These are phyloP conservation scores for Chalciporus pseudorubinellus DNA, from an alignment of 768 basidiomycete genomes.

Conservation along the genomic window DNA sequence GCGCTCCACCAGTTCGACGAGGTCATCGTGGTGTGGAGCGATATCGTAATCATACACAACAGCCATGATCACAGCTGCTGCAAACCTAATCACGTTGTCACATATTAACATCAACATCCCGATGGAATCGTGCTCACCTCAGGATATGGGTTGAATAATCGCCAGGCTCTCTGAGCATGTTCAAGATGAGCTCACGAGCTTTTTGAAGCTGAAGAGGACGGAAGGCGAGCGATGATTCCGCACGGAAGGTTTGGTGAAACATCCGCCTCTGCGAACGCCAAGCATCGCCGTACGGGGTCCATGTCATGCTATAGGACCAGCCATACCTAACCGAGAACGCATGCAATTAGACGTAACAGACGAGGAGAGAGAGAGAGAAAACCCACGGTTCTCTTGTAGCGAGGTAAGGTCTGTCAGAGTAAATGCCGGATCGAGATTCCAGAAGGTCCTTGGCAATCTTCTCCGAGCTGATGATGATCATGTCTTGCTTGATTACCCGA, in stretches of 20 bases:
- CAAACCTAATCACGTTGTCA: conserved; percentile 20
- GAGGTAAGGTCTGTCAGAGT: conserved; percentile 4
- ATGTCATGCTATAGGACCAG: conserved; percentile 19
- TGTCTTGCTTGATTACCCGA: not conserved
- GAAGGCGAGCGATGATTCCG: conserved; percentile 13
- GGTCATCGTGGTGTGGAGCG: conserved; percentile 34
- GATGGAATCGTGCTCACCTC: not conserved
- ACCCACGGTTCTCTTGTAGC: not conserved
- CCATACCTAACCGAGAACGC: conserved; percentile 12
- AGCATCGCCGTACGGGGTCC: conserved; percentile 17
- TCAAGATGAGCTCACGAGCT: conserved; percentile 13
- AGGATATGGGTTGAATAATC: conserved; percentile 7
- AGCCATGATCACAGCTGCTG: conserved; percentile 37
- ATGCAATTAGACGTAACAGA: not conserved
- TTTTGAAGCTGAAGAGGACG: conserved; percentile 20
- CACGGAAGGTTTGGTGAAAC: conserved; percentile 24
- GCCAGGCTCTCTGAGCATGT: conserved; percentile 9
- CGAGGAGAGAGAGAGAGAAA: not conserved
- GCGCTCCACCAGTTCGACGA: conserved; percentile 37
- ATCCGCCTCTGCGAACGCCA: conserved; percentile 25
- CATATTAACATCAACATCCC: too few species aligned
- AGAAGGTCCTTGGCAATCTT: not conserved
- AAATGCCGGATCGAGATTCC: not conserved
- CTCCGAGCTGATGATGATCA: not conserved
- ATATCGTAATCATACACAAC: conserved; percentile 42